Conservation (phyloP, 805 yeast genomes). For the Teunomyces aglyptinius region DNA sequence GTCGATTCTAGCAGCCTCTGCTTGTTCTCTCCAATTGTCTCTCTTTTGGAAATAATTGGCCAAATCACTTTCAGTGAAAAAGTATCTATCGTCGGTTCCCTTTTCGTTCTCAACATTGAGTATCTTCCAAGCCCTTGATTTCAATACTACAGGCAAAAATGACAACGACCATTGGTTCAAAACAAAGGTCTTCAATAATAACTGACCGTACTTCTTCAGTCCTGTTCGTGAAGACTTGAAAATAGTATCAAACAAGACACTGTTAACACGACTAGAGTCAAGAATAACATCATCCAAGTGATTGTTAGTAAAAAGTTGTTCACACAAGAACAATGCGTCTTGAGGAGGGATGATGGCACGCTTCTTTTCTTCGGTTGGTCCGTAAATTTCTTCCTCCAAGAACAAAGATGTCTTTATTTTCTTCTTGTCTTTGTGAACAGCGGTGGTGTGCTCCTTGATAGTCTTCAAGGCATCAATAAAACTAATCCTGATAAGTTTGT, state of each 20-base stretch:
- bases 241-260: constrained; percentile 24
- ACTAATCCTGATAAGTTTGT: constrained; percentile 47
- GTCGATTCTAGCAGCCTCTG: constrained; percentile 49
- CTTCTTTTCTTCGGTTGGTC: constrained; percentile 39
- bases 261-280: constrained; percentile 25
- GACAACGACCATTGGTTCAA: constrained; percentile 60
- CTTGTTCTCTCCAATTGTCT: constrained; percentile 38
- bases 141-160: constrained; percentile 43
- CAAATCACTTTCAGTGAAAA: constrained; percentile 32
- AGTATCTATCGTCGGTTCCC: constrained; percentile 33
- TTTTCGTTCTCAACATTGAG: constrained; percentile 19
- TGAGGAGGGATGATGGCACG: constrained; percentile 62
- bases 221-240: constrained; percentile 45
- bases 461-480: constrained; percentile 19
- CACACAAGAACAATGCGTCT: constrained; percentile 52
- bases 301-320: constrained; percentile 18
- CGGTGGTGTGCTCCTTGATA: constrained; percentile 32
- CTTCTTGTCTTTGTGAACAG: constrained; percentile 28
- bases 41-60: constrained; percentile 37
- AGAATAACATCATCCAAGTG: constrained; percentile 26
- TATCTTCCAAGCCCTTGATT: constrained; percentile 42
- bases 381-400: constrained; percentile 59
- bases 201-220: constrained; percentile 54
- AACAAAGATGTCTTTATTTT: constrained; percentile 39
- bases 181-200: constrained; percentile 58